Percentiles rank a stretch among this genome's conserved stretches.
phyloP scores from a whole-genome alignment of 2,329 filamentous ascomycete genomes.

The Calonectria fujianensis region DNA sequence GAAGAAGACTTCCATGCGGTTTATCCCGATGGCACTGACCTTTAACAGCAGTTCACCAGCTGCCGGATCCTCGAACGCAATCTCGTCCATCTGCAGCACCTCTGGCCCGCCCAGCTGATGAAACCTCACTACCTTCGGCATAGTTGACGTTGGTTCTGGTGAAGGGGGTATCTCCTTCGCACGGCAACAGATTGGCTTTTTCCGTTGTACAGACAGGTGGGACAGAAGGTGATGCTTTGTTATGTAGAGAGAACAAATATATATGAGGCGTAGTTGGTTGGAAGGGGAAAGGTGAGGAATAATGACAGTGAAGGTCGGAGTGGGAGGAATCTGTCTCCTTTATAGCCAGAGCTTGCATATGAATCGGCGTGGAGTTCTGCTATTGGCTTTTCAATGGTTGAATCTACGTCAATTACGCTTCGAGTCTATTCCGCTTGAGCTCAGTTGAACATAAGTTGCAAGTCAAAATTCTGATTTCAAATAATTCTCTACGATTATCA shows the following conservation, averaged over 20 bases:
- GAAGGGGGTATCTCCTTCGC: not conserved
- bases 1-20: conserved; percentile 9
- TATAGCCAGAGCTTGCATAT: too few relatives aligned
- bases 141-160: not conserved
- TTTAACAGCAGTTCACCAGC: not conserved
- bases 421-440: too few relatives aligned
- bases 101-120: not conserved
- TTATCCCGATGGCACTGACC: not conserved
- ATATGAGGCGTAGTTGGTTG: not conserved
- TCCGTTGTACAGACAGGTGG: not conserved
- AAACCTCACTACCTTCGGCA: not conserved
- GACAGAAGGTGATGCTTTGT: not conserved
- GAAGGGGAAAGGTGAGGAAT: not conserved
- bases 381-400: too few relatives aligned
- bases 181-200: not conserved
- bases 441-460: too few relatives aligned
- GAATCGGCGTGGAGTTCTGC: too few relatives aligned
- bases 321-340: too few relatives aligned
- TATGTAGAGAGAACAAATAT: not conserved
- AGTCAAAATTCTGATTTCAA: too few relatives aligned
- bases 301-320: too few relatives aligned
- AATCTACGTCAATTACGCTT: too few relatives aligned
- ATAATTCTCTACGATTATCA: too few relatives aligned
- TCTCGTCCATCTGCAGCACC: not conserved
- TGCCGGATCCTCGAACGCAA: not conserved